Evolutionary conservation across 345 rosid genomes (phyloP), one percentile per base, ranked within the genome.

Genomic region (Ceriops tagal): DNA sequence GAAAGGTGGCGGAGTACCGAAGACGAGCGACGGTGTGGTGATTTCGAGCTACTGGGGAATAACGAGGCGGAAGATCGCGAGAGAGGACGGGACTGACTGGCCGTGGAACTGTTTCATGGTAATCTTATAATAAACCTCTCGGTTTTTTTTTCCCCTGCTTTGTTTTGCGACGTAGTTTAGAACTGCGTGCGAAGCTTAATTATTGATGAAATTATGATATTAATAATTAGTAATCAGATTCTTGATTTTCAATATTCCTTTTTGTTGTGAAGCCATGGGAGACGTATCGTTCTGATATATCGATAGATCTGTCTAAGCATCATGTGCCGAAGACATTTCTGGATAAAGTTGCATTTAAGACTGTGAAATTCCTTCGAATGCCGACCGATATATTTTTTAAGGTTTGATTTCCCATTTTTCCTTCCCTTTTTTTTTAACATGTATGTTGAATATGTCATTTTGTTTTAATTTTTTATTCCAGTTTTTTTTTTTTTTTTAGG

Each of bases 61-160:
- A 30, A 66, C 80, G 61, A 82, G 78, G 73, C 85, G 85, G n/a
- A 84, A 77, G 83, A 69, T 89, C 67, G 63, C 71, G 11, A 69
- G 81, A 65, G 86, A 73, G 58, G 93, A 92, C 71, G 93, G 93
- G 30, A 74, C 87, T 0, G 83, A 78, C 57, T 89, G 96, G 96
- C 92, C 93, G 19, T 89, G 96, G 96, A 89, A 92, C 70, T 86
- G 84, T 72, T 92, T 92, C 76, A 87, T 80, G 89, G 96, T 83
- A 67, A 37, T 34, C 11, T 83, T 64, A 37, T 34, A 11, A 8
- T 7, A 8, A 5, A 43, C 5, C 18, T 43, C 21, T 43, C 4
- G 4, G 30, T 8, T 4, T n/a, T 19, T 9, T 22, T 35, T 0
- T 0, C 10, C 43, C 2, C 10, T 43, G 16, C 49, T 43, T 18